Conservation (phyloP, 345 rosid genomes). For the Boechera divaricarpa region DNA sequence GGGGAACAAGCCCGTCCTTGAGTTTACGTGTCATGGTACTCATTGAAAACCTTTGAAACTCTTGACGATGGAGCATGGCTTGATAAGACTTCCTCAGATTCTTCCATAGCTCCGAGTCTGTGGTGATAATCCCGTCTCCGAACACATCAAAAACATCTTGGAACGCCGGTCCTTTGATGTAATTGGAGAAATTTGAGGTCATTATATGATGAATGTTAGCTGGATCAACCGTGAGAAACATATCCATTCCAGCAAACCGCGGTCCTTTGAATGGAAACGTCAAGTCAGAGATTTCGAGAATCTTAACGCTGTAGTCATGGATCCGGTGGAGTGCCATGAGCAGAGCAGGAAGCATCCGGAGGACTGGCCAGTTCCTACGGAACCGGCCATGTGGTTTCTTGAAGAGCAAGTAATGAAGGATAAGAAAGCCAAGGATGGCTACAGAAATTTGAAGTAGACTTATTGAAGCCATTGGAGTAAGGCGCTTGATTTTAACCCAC, state of each 20-base stretch:
- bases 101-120: conserved; percentile 1
- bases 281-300: not conserved
- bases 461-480: conserved; percentile 11
- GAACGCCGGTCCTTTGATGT: conserved; percentile 7
- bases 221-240: not conserved
- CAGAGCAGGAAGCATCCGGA: conserved; percentile 1
- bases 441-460: not conserved
- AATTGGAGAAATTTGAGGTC: not conserved
- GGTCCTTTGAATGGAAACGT: conserved; percentile 3
- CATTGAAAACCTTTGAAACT: conserved; percentile 3
- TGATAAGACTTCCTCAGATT: conserved; percentile 2
- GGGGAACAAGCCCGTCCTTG: not conserved
- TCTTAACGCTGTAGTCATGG: not conserved
- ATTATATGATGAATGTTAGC: not conserved
- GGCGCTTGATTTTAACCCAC: not conserved
- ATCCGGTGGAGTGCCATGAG: not conserved
- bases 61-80: not conserved
- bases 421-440: not conserved
- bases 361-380: not conserved
- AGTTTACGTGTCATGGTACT: conserved; percentile 2
- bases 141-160: not conserved
- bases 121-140: not conserved
- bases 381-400: not conserved
- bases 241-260: not conserved
- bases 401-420: not conserved